Evolutionary conservation across 2,329 filamentous ascomycete genomes (phyloP), one percentile per base, ranked within the genome.

Genomic region (Fusarium proliferatum): DNA sequence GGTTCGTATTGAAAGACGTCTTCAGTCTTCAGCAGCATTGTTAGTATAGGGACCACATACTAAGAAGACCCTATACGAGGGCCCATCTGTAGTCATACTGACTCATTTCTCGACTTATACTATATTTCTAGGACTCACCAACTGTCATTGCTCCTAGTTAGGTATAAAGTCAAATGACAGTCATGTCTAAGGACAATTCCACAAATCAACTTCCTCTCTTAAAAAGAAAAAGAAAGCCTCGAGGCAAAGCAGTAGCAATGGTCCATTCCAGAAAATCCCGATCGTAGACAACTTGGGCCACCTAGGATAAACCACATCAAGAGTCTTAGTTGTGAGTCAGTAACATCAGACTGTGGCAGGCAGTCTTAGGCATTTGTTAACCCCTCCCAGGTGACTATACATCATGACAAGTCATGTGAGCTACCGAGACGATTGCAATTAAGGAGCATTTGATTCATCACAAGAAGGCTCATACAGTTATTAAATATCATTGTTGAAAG

Each of bases 401-500:
- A n/a, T 38, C 16, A 36, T 42, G 5, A 36, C 28, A 19, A 16
- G 41, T 23, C 8, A 19, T 48, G 21, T 57, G 8, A 26, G 17
- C 26, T n/a, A 36, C 13, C 5, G 9, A 16, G 19, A 46, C 12
- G 23, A 46, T 12, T 13, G 33, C 19, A 52, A 64, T 34, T 23
- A 34, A 28, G 34, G 5, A 39, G n/a, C 28, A 60, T 16, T 17
- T 46, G 21, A n/a, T 17, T 28, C 36, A 28, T 58, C 46, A 52
- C 53, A 61, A 39, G n/a, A 38, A 48, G 39, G 36, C 43, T 48
- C 60, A 56, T 49, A 45, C 39, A 19, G 26, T 48, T 60, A 63
- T 69, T 49, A 51, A n/a, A 68, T 67, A 60, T 68, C 56, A 58
- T 72, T 60, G 56, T 59, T 72, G 70, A 61, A 64, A 75, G 69